phyloP scores from a whole-genome alignment of 768 basidiomycete species.

The Suillus weaverae region DNA sequence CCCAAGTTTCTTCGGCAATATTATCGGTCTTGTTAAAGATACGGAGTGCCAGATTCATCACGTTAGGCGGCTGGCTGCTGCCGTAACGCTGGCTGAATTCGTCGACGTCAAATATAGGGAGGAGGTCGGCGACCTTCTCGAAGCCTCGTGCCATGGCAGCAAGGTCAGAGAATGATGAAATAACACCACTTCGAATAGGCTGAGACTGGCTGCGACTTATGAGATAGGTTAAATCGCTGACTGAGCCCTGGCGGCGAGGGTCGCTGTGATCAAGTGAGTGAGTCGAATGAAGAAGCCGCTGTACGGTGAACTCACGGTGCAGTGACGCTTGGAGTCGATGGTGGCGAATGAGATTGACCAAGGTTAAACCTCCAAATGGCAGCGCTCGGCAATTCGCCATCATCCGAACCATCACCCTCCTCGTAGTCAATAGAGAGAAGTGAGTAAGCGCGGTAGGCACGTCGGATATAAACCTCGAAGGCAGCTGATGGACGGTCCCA shows the following conservation, averaged over 20 bases:
- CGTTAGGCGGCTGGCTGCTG: slow-evolving; percentile 78
- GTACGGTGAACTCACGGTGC: slow-evolving; percentile 24
- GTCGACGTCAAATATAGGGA: slow-evolving; percentile 70
- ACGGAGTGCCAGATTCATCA: slow-evolving; percentile 91
- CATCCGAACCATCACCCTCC: slow-evolving; percentile 83
- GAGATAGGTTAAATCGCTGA: slow-evolving; percentile 94
- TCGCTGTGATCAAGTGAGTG: slow-evolving; percentile 38
- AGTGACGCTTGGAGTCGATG: slow-evolving; percentile 72
- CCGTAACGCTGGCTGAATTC: slow-evolving; percentile 82
- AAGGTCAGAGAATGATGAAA: slow-evolving; percentile 86
- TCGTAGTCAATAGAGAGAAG: slow-evolving; percentile 93
- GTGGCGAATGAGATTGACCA: slow-evolving; percentile 83
- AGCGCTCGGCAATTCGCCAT: slow-evolving; percentile 76
- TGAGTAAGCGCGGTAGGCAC: slow-evolving; percentile 93
- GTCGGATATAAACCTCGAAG: slow-evolving; percentile 93
- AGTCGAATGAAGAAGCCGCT: slow-evolving; percentile 1
- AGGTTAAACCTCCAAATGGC: slow-evolving; percentile 97
- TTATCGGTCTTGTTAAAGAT: slow-evolving; percentile 83
- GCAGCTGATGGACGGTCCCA: slow-evolving; percentile 55
- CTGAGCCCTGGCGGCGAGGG: slow-evolving; percentile 81
- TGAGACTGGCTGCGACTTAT: slow-evolving; percentile 85
- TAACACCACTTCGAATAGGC: slow-evolving; percentile 86
- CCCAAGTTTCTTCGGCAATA: slow-evolving; percentile 74
- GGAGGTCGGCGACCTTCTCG: slow-evolving; percentile 63
- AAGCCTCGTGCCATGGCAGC: slow-evolving; percentile 71